phyloP scores from a whole-genome alignment of 176 grass and related monocot species.

The Aegilops bicornis region DNA sequence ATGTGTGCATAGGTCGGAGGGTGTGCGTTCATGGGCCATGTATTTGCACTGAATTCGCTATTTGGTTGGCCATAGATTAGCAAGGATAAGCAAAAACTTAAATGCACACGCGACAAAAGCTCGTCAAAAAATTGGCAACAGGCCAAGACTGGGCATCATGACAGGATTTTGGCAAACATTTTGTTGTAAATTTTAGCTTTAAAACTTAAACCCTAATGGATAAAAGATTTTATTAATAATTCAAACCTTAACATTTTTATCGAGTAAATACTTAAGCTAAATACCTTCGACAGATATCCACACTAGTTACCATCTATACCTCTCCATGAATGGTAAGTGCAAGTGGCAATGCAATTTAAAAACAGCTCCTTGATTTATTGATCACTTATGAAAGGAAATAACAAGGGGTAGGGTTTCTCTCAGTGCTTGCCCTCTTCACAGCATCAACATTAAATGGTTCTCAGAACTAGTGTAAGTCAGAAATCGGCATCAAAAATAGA shows the following conservation, averaged over 20 bases:
- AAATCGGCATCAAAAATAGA: neutral
- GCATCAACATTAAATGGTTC: constrained; percentile 7
- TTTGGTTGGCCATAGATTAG: neutral
- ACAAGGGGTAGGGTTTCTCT: neutral
- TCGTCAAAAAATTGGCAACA: neutral
- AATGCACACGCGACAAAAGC: neutral
- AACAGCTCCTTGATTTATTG: neutral
- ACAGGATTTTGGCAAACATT: neutral
- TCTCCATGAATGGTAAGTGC: constrained; percentile 9
- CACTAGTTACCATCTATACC: neutral
- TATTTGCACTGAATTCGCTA: neutral
- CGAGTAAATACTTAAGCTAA: neutral
- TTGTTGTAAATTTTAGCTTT: neutral
- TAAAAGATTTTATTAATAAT: constrained; percentile 4
- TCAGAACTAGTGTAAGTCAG: neutral
- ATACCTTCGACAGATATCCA: neutral
- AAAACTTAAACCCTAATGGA: neutral
- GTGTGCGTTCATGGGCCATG: neutral
- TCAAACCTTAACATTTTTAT: constrained; percentile 2
- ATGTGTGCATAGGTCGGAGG: neutral
- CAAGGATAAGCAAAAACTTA: neutral
- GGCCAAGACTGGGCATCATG: neutral
- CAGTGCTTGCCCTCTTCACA: constrained; percentile 19
- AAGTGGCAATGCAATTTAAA: neutral
- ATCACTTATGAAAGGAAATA: neutral